A percentile compares a stretch with the other conserved stretches of the same genome.
Evolutionary conservation across 768 basidiomycete species (phyloP).

Genomic region (Termitomyces titanicus): DNA sequence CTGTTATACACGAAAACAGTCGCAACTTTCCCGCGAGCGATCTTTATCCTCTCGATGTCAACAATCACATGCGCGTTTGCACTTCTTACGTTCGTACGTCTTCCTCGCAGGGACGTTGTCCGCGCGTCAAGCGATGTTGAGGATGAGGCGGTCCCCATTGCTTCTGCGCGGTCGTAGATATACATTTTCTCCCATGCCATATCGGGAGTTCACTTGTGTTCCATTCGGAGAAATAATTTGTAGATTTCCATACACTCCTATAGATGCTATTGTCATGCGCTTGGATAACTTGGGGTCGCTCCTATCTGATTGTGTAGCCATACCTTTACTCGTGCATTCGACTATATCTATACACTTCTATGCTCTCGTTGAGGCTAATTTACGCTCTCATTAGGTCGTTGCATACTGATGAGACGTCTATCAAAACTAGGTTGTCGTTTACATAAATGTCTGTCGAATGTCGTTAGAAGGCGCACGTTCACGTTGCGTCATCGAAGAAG

Average conservation of each 20-base stretch:
- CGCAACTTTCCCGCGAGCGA: conserved; percentile 59
- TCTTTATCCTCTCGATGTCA: conserved; percentile 57
- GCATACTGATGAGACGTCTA: too few relatives aligned
- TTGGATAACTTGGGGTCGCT: background rate
- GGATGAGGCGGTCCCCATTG: background rate
- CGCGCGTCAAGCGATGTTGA: background rate
- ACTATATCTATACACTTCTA: too few relatives aligned
- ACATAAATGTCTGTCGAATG: too few relatives aligned
- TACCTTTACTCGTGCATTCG: too few relatives aligned
- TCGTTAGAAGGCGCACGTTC: too few relatives aligned
- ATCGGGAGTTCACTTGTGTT: background rate
- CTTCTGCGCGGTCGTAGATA: background rate
- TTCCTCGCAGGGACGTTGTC: conserved; percentile 16
- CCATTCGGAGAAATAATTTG: too few relatives aligned
- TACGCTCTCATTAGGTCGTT: too few relatives aligned
- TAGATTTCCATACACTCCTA: background rate
- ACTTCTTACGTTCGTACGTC: conserved; percentile 44
- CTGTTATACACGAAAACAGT: conserved; percentile 70
- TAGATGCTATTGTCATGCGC: background rate
- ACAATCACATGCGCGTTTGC: conserved; percentile 38
- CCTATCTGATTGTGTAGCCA: too few relatives aligned
- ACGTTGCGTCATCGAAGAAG: too few relatives aligned
- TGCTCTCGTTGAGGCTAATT: too few relatives aligned
- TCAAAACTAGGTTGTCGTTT: too few relatives aligned
- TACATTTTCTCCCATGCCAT: background rate